Evolutionary conservation across 2,329 filamentous ascomycete genomes (phyloP).

Genomic region (Rhynchosporium agropyri): DNA sequence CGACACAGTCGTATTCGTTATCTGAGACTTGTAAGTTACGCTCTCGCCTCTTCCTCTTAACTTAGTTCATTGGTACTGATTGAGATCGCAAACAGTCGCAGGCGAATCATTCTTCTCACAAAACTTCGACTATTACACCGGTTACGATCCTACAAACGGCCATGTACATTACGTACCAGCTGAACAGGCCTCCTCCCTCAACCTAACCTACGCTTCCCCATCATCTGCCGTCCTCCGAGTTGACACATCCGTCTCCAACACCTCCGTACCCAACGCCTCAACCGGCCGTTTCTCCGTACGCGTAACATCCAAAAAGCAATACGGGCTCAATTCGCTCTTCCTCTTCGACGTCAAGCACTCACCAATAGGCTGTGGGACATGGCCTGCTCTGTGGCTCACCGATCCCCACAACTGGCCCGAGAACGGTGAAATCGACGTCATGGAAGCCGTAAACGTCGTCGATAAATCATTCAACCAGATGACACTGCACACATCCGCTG

Average conservation of each 20-base stretch:
- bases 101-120: slow-evolving; percentile 48
- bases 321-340: slow-evolving; percentile 57
- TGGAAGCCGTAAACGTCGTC: slow-evolving; percentile 52
- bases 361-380: slow-evolving; percentile 56
- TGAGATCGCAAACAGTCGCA: slow-evolving; percentile 34
- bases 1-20: slow-evolving; percentile 45
- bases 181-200: slow-evolving; percentile 45
- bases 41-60: not conserved
- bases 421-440: slow-evolving; percentile 62
- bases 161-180: slow-evolving; percentile 50
- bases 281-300: slow-evolving; percentile 49
- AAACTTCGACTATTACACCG: slow-evolving; percentile 49
- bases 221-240: slow-evolving; percentile 60
- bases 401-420: slow-evolving; percentile 61
- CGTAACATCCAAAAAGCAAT: slow-evolving; percentile 58
- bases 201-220: slow-evolving; percentile 62
- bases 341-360: slow-evolving; percentile 62
- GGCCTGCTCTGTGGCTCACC: slow-evolving; percentile 64
- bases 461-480: slow-evolving; percentile 47
- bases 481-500: slow-evolving; percentile 51
- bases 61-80: slow-evolving; percentile 17
- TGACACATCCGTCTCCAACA: slow-evolving; percentile 58
- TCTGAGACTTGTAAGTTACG: slow-evolving; percentile 45
- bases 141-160: slow-evolving; percentile 48
- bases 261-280: slow-evolving; percentile 57